These are phyloP conservation scores for Colletotrichum euphorbiae DNA, from an alignment of 2,329 filamentous ascomycete species.

Conservation along the genomic window DNA sequence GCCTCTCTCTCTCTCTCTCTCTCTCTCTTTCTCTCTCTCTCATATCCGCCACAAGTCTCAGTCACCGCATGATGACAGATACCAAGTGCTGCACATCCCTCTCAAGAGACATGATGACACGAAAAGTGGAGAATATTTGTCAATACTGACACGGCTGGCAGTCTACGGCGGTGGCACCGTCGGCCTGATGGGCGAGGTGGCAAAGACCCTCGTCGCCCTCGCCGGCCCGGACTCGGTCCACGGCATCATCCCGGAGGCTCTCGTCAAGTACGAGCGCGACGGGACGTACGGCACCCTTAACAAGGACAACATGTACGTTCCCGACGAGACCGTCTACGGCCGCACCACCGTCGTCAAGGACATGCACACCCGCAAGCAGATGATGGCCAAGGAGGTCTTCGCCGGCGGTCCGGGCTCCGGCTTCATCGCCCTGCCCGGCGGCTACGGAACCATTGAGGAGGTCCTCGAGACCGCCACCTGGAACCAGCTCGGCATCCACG, in stretches of 20 bases:
- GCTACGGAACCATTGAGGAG: constrained; percentile 96
- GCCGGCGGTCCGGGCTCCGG: constrained; percentile 84
- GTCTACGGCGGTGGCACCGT: constrained; percentile 96
- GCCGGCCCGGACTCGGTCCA: constrained; percentile 86
- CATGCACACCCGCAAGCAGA: constrained; percentile 95
- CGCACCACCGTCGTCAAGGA: constrained; percentile 89
- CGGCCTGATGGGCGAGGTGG: constrained; percentile 95
- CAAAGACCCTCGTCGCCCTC: constrained; percentile 85
- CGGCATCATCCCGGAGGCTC: constrained; percentile 90
- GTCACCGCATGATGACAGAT: constrained; percentile 6
- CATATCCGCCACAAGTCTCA: not conserved
- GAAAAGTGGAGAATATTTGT: not conserved
- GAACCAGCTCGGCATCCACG: constrained; percentile 97
- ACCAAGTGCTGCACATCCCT: not conserved
- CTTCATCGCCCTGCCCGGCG: constrained; percentile 89
- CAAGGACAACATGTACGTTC: constrained; percentile 65
- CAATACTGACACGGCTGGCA: constrained; percentile 45
- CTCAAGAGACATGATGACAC: constrained; percentile 16
- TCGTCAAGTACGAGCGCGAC: constrained; percentile 82
- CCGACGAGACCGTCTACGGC: constrained; percentile 77
- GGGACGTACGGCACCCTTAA: constrained; percentile 62
- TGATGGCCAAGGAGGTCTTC: constrained; percentile 92
- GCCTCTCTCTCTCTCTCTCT: not conserved
- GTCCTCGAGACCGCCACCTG: constrained; percentile 91
- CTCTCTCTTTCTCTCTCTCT: not conserved